Evolutionary conservation across 1,284 basidiomycete species (phyloP), one percentile per base, ranked within the genome.

Genomic region (Singerocomus inundabilis): DNA sequence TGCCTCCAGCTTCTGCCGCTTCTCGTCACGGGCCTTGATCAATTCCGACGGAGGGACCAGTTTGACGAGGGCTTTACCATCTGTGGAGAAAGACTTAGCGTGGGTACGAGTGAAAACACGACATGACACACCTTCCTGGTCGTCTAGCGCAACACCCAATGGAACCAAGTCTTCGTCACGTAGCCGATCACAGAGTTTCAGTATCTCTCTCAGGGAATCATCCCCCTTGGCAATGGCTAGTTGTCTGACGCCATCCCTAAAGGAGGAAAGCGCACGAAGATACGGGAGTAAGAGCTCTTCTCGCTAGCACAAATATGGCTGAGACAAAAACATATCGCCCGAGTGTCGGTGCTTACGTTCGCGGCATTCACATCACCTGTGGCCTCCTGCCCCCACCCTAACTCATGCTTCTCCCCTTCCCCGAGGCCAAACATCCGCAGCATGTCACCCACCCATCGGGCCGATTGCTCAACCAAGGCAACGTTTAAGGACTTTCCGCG

Each of bases 11-110:
- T 78, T 75, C 1, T 81, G 84, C n/a, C 85, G 83, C 73, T 98
- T 98, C 64, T 95, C 95, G 52, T 97, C 93, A 42, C 93, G 84
- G 1, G 85, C 87, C 58, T 80, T 87, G 55, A 91, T 83, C 31
- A 99, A 77, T 53, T 93, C 84, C 6, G 83, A 82, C 0, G 95
- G 86, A 47, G 92, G 77, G 15, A 97, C 90, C 38, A 99, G 77
- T 71, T 99, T 99, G 58, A 98, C 90, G 37, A 99, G 81, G 5
- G 95, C 94, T 59, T 85, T 85, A n/a, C 94, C 94, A 73, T 94
- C 93, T 91, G 53, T 34, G 40, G 41, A 32, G 30, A 43, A 24
- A 49, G 13, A n/a, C 13, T 53, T 21, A 29, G 36, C 6, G 12
- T 10, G 18, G n/a, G 28, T 16, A 30, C 6, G 21, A 16, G 15